phyloP scores from a whole-genome alignment of 345 rosid species.

The Populus pruinosa region DNA sequence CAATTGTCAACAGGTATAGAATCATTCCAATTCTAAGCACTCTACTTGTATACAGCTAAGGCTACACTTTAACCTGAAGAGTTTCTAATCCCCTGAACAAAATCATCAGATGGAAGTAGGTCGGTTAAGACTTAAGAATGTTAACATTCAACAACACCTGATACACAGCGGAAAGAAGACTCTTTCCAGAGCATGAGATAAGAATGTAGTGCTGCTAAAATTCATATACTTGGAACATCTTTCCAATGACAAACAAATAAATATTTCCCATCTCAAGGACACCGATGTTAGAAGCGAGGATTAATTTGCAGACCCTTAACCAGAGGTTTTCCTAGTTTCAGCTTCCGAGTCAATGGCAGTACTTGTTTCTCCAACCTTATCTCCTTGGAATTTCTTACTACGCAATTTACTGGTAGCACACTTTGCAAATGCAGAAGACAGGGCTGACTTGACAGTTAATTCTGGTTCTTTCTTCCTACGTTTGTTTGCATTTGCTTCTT shows the following conservation, averaged over 20 bases:
- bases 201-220: not conserved
- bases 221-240: not conserved
- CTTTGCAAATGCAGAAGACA: slow-evolving; percentile 68
- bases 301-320: slow-evolving; percentile 19
- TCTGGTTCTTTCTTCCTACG: slow-evolving; percentile 59
- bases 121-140: not conserved
- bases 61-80: not conserved
- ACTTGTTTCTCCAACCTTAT: slow-evolving; percentile 28
- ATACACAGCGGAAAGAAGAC: not conserved
- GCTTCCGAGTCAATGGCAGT: slow-evolving; percentile 11
- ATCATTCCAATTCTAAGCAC: not conserved
- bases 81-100: not conserved
- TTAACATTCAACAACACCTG: not conserved
- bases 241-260: not conserved
- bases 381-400: slow-evolving; percentile 20
- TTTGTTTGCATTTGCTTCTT: slow-evolving; percentile 43
- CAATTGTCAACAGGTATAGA: not conserved
- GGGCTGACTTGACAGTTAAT: slow-evolving; percentile 60
- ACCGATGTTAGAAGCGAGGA: not conserved
- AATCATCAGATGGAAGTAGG: not conserved
- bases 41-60: not conserved
- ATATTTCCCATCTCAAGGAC: not conserved
- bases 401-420: slow-evolving; percentile 41
- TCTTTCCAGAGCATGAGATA: not conserved
- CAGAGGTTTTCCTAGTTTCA: slow-evolving; percentile 4